Evolutionary conservation across 176 grass and related monocot genomes (phyloP).

Genomic region (Oryza meyeriana): DNA sequence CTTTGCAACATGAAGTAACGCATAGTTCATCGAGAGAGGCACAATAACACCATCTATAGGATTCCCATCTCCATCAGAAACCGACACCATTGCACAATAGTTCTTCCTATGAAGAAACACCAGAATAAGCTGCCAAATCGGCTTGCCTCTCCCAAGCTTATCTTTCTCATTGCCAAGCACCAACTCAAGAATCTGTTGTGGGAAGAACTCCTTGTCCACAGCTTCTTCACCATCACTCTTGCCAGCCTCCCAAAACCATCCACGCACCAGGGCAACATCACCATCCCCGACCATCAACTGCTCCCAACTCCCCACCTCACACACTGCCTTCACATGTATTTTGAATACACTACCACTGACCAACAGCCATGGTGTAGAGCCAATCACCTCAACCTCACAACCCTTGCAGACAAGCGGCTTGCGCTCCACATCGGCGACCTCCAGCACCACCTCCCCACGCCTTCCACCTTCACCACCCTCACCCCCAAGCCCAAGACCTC

Average conservation of each 20-base stretch:
- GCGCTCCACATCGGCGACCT: constrained; percentile 53
- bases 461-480: constrained; percentile 8
- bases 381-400: constrained; percentile 50
- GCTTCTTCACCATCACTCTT: constrained; percentile 30
- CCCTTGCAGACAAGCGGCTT: constrained; percentile 58
- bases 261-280: constrained; percentile 48
- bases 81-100: constrained; percentile 57
- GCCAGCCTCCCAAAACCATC: constrained; percentile 24
- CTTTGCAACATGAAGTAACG: constrained; percentile 59
- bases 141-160: constrained; percentile 38
- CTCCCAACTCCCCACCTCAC: constrained; percentile 31
- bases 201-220: constrained; percentile 50
- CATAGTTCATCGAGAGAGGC: constrained; percentile 68
- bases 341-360: constrained; percentile 12
- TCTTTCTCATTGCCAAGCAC: constrained; percentile 41
- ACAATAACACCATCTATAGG: constrained; percentile 64
- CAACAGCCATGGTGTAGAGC: neutral
- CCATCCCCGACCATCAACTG: constrained; percentile 30
- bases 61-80: constrained; percentile 45
- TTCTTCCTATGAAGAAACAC: constrained; percentile 60
- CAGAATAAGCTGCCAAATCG: constrained; percentile 92
- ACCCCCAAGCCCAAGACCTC: constrained; percentile 34
- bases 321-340: constrained; percentile 62
- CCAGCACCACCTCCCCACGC: constrained; percentile 46
- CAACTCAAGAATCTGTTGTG: constrained; percentile 61